Evolutionary conservation across 192 early-diverging fungal species (phyloP).

Genomic region (Coemansia sp.): DNA sequence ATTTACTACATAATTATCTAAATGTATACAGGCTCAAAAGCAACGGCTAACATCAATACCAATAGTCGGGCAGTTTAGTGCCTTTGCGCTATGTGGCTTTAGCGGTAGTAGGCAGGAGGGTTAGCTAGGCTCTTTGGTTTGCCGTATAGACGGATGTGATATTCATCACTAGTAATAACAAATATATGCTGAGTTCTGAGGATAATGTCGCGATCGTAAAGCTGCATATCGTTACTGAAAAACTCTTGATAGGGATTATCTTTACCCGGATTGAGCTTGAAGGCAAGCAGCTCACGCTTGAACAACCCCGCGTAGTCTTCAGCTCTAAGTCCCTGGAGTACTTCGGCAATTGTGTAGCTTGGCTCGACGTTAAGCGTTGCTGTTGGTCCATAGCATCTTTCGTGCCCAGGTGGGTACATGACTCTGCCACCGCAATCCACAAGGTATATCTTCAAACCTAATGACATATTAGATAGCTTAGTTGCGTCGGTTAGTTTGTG

Average conservation of each 20-base stretch:
- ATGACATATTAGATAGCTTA: neutral
- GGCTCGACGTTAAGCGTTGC: neutral
- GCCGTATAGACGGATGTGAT: neutral
- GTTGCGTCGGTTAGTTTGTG: neutral
- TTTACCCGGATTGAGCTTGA: neutral
- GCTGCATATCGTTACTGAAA: neutral
- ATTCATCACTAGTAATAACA: neutral
- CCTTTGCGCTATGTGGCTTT: neutral
- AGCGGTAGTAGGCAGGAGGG: neutral
- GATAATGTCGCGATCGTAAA: neutral
- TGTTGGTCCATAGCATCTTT: neutral
- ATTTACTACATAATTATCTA: neutral
- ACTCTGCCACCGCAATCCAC: neutral
- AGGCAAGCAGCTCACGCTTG: neutral
- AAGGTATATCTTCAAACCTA: neutral
- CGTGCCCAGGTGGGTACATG: neutral
- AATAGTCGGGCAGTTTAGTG: neutral
- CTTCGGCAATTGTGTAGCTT: neutral
- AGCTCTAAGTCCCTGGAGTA: neutral
- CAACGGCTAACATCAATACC: neutral
- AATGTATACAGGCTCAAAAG: neutral
- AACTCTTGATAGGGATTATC: neutral
- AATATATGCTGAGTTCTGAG: neutral
- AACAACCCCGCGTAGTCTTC: neutral
- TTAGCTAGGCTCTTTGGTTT: too few species aligned